Evolutionary conservation across 176 grass and related monocot species (phyloP), one percentile per base, ranked within the genome.

Genomic region (Musa itinerans): DNA sequence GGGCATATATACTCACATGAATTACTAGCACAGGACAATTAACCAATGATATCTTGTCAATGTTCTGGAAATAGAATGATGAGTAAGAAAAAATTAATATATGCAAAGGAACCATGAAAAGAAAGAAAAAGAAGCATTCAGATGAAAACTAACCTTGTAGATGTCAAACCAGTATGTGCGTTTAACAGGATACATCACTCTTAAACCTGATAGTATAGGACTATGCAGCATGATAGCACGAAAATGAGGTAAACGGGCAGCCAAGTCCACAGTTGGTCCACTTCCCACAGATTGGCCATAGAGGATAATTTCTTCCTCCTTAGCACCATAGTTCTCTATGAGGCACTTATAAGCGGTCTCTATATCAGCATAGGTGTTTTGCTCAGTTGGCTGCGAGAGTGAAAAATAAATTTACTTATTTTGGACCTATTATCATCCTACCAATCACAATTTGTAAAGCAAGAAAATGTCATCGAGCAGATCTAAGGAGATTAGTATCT

Each of bases 171-270:
- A 96, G 84, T 96, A 96, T 55, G 92, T 92, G 34, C 83, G 84
- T 74, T 92, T 96, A 56, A 96, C 89, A 80, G 92, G 92, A 85
- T 96, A 96, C 92, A 96, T 96, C 71, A 96, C 92, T 74, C 92
- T 88, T 76, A 96, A 70, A 71, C 92, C 92, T 50, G 92, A 96
- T 43, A 92, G 83, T 84, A 96, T 96, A 67, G 92, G 92, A 71
- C 89, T 92, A 69, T 96, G 92, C 74, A 96, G 73, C 67, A 96
- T 81, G 78, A 88, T 87, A 79, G 89, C 92, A 76, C 78, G 80
- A 56, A 96, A 82, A 65, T 61, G 61, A 75, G 89, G 78, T 49
- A 96, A 78, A 11, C 76, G 85, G 80, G 86, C 85, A 17, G 92
- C 92, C 87, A 96, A 84, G 83, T 96, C 85, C 76, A 96, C 81